Percentiles rank a stretch among this genome's conserved stretches.
phyloP scores from a whole-genome alignment of 2,329 filamentous ascomycete genomes.

The Colletotrichum sp. region DNA sequence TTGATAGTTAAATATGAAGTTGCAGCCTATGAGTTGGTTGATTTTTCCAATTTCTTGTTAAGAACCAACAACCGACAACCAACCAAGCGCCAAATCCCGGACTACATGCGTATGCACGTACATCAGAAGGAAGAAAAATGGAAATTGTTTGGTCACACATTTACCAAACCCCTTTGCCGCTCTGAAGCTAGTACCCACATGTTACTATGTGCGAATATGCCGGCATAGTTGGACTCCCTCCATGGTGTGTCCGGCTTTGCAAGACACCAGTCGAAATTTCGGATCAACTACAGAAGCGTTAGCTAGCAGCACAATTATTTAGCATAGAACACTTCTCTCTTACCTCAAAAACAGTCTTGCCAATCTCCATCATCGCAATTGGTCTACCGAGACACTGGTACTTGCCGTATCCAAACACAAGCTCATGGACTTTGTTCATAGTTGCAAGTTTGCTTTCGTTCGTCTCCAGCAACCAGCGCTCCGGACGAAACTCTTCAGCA shows the following conservation, averaged over 20 bases:
- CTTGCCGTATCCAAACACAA: slow-evolving; percentile 49
- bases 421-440: slow-evolving; percentile 43
- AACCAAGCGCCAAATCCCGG: background rate
- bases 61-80: background rate
- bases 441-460: slow-evolving; percentile 31
- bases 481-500: slow-evolving; percentile 59
- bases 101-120: background rate
- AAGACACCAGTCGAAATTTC: slow-evolving; percentile 23
- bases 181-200: slow-evolving; percentile 21
- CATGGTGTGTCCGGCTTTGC: slow-evolving; percentile 18
- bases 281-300: slow-evolving; percentile 2
- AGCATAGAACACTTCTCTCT: background rate
- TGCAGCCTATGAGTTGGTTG: background rate
- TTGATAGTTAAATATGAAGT: background rate
- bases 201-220: slow-evolving; percentile 9
- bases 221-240: slow-evolving; percentile 15
- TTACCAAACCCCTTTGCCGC: background rate
- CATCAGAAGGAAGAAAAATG: background rate
- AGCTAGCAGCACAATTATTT: background rate
- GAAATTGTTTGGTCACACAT: background rate
- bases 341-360: slow-evolving; percentile 54
- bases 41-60: background rate
- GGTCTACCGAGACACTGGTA: slow-evolving; percentile 50
- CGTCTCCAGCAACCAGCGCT: slow-evolving; percentile 59
- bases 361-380: slow-evolving; percentile 53